A percentile compares a stretch with the other conserved stretches of the same genome.
Conservation (phyloP, 2,329 filamentous ascomycete genomes). For the Claviceps sp. region DNA sequence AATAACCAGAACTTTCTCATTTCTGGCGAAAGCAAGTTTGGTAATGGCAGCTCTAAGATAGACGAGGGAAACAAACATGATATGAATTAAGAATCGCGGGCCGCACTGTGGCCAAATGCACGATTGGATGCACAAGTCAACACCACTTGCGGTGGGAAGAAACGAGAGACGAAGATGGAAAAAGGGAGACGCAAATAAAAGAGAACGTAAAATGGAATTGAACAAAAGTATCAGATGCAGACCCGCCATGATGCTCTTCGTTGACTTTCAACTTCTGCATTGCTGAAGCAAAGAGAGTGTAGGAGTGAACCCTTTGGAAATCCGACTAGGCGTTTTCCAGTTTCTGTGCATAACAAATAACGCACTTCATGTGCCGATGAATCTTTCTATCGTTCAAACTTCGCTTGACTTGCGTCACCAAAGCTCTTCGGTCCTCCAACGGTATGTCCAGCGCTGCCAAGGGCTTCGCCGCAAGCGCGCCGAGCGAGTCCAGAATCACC, state of each 20-base stretch:
- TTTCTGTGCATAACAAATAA: conserved; percentile 32
- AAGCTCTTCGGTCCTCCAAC: conserved; percentile 18
- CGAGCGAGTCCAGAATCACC: conserved; percentile 27
- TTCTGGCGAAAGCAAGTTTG: background rate
- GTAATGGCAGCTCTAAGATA: background rate
- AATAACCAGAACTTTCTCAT: no score
- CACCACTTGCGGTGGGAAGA: background rate
- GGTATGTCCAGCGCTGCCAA: conserved; percentile 24
- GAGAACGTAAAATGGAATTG: background rate
- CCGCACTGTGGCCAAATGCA: background rate
- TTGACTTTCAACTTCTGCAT: no score
- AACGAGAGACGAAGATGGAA: background rate
- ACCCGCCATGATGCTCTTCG: background rate
- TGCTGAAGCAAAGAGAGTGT: no score
- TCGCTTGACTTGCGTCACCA: conserved; percentile 18
- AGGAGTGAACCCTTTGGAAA: background rate
- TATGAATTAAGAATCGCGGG: background rate
- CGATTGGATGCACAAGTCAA: background rate
- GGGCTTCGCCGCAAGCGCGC: conserved; percentile 28
- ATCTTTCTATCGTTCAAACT: conserved; percentile 21
- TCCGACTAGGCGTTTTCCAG: conserved; percentile 1
- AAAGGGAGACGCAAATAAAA: background rate
- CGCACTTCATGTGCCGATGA: conserved; percentile 30
- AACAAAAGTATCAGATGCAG: no score
- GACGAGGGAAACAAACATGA: background rate